Base-by-base conservation (phyloP, 805 yeast genomes). In the Huiozyma naganishii region DNA sequence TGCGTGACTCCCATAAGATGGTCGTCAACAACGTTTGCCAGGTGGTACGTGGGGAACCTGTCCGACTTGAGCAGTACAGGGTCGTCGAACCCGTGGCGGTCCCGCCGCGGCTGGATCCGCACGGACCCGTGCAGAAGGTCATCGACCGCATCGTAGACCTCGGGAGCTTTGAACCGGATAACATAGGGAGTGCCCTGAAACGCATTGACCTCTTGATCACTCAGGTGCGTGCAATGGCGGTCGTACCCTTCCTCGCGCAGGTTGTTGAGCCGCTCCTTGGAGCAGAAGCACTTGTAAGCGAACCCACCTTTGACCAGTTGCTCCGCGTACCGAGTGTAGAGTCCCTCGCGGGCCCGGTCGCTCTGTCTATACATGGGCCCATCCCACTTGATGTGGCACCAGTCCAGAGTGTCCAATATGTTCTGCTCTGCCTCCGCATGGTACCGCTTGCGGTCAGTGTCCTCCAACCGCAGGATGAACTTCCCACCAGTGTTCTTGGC, bases 1-100 rank as follows among this genome's bases (percentile, higher is more conserved):
- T 92, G 97, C 0, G 96, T 84, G 37, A 92, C 83, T 39, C 77
- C 62, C 98, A 92, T 92, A 39, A 84, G 65, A 59, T 89, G 94
- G 59, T 92, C 99, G 58, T 92, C 99, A 3, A 92, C 76, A 6
- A 92, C 95, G 55, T 86, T 90, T 11, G 98, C 98, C 56, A 92
- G 80, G 64, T 92, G 99, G 54, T 92, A 92, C 0, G 99, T 92
- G 27, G 99, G 99, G 47, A 86, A 67, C 0, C 90, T 89, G 61
- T 92, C 97, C n/a, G 95, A 83, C 63, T 92, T 92, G 57, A 92
- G 60, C 28, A 92, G 66, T 8, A 92, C 85, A 29, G 87, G 87
- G 59, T 92, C 98, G 55, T 92, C 98, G 59, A 71, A 89, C 6
- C 52, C 49, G 7, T 32, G 30, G 4, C 49, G 40, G 37, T 43